These are phyloP conservation scores for Knufia petricola DNA, from an alignment of 2,329 filamentous ascomycete species.

Conservation along the genomic window DNA sequence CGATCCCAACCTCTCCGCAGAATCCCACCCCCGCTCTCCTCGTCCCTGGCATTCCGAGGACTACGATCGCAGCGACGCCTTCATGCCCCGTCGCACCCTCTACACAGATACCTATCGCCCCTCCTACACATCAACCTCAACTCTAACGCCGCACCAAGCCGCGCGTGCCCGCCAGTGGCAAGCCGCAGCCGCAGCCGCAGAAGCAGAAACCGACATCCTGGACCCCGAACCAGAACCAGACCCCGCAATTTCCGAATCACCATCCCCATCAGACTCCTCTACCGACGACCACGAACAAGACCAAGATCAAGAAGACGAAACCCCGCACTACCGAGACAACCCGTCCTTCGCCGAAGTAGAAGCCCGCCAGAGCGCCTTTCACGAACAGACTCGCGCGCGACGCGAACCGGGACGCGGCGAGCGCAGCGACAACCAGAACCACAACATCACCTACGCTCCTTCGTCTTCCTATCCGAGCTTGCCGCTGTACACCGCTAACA, in stretches of 20 bases:
- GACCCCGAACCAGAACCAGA: constrained; percentile 5
- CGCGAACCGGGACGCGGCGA: background rate
- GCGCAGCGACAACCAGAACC: too few relatives aligned
- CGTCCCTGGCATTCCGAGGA: constrained; percentile 21
- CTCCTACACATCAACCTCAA: background rate
- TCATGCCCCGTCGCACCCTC: background rate
- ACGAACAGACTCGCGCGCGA: background rate
- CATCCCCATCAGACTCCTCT: background rate
- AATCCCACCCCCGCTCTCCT: constrained; percentile 13
- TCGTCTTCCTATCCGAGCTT: background rate
- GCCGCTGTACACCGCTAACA: background rate
- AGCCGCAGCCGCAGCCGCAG: background rate
- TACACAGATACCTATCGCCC: background rate
- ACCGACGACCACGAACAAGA: background rate
- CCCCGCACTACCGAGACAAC: background rate
- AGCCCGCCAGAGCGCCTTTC: background rate
- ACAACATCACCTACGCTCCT: too few relatives aligned
- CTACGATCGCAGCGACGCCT: constrained; percentile 3
- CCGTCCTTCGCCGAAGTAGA: background rate
- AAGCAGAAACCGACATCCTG: background rate
- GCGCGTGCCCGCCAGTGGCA: constrained; percentile 8
- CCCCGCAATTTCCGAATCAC: background rate
- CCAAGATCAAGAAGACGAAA: background rate
- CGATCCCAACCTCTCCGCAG: constrained; percentile 13
- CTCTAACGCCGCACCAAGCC: background rate